phyloP scores from a whole-genome alignment of 108 stramenopile species.

The Seminavis robusta region DNA sequence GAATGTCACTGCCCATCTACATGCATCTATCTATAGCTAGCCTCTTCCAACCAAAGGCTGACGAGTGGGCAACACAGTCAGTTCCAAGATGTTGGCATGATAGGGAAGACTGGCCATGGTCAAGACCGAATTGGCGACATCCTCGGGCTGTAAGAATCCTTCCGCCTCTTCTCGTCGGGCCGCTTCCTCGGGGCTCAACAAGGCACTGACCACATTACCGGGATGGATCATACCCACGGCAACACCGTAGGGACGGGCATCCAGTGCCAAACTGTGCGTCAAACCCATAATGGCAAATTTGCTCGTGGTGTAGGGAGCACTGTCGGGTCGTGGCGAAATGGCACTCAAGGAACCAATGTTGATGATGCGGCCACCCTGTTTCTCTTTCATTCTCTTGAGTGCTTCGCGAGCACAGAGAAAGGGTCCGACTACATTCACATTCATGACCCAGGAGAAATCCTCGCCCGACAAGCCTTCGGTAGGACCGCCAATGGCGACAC shows the following conservation, averaged over 20 bases:
- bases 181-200: conserved; percentile 10
- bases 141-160: conserved; percentile 65
- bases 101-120: conserved; percentile 74
- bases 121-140: conserved; percentile 65
- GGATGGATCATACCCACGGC: conserved; percentile 69
- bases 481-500: conserved; percentile 45
- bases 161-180: conserved; percentile 12
- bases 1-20: too few species aligned
- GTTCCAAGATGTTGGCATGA: conserved; percentile 56
- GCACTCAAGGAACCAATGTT: conserved; percentile 79
- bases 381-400: conserved; percentile 56
- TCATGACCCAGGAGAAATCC: conserved; percentile 54
- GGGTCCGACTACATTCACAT: conserved; percentile 66
- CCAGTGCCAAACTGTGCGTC: conserved; percentile 64
- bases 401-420: conserved; percentile 69
- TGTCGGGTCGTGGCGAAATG: conserved; percentile 57
- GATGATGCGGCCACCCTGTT: conserved; percentile 66
- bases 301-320: conserved; percentile 72
- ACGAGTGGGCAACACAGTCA: conserved; percentile 72
- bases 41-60: conserved; percentile 82
- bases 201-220: conserved; percentile 65
- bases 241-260: conserved; percentile 54
- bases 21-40: too few species aligned
- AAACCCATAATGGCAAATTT: conserved; percentile 74
- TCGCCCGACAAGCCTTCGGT: conserved; percentile 36